phyloP scores from a whole-genome alignment of 2,329 filamentous ascomycete genomes.

The Xylariaceae sp. region DNA sequence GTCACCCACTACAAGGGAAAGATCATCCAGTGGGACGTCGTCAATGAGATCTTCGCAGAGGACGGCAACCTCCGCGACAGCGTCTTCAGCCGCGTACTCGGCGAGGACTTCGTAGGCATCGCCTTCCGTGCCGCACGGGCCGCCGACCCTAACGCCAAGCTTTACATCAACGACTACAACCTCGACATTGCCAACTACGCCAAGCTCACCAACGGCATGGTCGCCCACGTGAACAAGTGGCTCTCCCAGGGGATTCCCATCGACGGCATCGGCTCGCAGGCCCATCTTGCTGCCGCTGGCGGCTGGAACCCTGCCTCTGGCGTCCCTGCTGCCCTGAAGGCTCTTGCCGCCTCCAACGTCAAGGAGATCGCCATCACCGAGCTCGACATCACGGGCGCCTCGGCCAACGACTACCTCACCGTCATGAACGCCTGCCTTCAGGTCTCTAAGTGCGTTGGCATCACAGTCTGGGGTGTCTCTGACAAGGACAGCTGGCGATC shows the following conservation, averaged over 20 bases:
- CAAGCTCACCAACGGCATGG: conserved; percentile 60
- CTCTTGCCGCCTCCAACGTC: conserved; percentile 20
- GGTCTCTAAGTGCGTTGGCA: conserved; percentile 64
- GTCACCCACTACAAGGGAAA: conserved; percentile 66
- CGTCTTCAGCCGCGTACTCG: conserved; percentile 71
- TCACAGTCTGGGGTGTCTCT: conserved; percentile 65
- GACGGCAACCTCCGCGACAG: conserved; percentile 62
- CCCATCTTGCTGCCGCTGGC: conserved; percentile 51
- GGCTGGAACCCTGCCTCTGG: conserved; percentile 48
- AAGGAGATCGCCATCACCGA: conserved; percentile 64
- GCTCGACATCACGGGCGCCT: conserved; percentile 66
- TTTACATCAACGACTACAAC: conserved; percentile 79
- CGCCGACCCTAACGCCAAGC: conserved; percentile 69
- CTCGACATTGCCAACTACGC: conserved; percentile 63
- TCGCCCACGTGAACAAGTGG: conserved; percentile 66
- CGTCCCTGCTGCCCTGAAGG: conserved; percentile 8
- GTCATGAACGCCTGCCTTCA: conserved; percentile 63
- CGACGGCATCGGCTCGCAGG: conserved; percentile 62
- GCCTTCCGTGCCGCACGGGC: conserved; percentile 71
- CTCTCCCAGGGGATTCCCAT: conserved; percentile 63
- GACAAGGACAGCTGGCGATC: conserved; percentile 2
- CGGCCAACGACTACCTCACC: conserved; percentile 60
- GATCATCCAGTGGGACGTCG: conserved; percentile 57
- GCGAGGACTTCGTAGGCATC: conserved; percentile 71
- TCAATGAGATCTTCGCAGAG: conserved; percentile 69